Conservation (phyloP, 2,329 filamentous ascomycete species). For the Torrubiella hemipterigena region DNA sequence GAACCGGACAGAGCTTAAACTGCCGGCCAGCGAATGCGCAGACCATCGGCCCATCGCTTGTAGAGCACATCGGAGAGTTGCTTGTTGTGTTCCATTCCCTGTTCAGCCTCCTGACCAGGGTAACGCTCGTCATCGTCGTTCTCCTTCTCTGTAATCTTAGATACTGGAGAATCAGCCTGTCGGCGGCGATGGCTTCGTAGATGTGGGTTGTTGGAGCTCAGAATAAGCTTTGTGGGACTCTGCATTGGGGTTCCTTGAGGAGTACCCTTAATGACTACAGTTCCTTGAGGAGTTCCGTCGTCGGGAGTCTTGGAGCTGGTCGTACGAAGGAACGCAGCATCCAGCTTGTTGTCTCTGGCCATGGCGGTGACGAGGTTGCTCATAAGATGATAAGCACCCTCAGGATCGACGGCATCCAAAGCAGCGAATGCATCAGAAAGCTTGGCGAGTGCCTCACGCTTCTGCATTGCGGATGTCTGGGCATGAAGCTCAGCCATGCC, state of each 20-base stretch:
- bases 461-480: slow-evolving; percentile 54
- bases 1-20: no score
- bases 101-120: slow-evolving; percentile 39
- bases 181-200: slow-evolving; percentile 65
- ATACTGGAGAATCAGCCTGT: slow-evolving; percentile 30
- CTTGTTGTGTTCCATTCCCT: slow-evolving; percentile 86
- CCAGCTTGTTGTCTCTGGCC: slow-evolving; percentile 56
- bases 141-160: slow-evolving; percentile 28
- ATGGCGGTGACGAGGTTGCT: slow-evolving; percentile 65
- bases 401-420: slow-evolving; percentile 78
- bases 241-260: slow-evolving; percentile 30
- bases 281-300: slow-evolving; percentile 38
- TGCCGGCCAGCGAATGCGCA: slow-evolving; percentile 58
- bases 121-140: slow-evolving; percentile 38
- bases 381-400: slow-evolving; percentile 78
- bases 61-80: slow-evolving; percentile 86
- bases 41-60: slow-evolving; percentile 75
- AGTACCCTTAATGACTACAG: slow-evolving; percentile 44
- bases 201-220: slow-evolving; percentile 76
- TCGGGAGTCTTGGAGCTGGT: slow-evolving; percentile 25
- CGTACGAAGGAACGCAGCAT: slow-evolving; percentile 31
- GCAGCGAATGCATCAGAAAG: slow-evolving; percentile 77
- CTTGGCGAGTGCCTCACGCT: slow-evolving; percentile 71
- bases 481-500: slow-evolving; percentile 76
- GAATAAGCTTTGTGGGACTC: slow-evolving; percentile 53